Evolutionary conservation across 371 early-diverging fungal genomes (phyloP).

Genomic region (Mortierella sp.): DNA sequence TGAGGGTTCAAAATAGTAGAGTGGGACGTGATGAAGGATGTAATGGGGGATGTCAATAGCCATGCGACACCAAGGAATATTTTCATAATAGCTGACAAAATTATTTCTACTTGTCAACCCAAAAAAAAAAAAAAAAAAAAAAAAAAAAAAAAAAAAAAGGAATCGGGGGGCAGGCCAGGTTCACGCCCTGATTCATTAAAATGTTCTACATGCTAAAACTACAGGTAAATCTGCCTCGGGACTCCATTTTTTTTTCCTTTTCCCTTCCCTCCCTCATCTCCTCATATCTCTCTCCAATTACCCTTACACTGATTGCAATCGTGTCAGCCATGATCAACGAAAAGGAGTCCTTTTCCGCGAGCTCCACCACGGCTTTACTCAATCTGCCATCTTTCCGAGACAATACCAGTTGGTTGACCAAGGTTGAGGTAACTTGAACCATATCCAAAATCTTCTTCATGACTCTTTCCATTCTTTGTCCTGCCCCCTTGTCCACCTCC

Average conservation of each 20-base stretch:
- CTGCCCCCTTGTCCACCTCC: not conserved
- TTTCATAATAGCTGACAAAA: too few species aligned
- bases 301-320: not conserved
- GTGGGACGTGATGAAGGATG: too few species aligned
- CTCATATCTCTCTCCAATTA: not conserved
- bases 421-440: not conserved
- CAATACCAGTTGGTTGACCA: not conserved
- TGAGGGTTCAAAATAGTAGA: too few species aligned
- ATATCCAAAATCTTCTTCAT: not conserved
- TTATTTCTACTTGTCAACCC: too few species aligned
- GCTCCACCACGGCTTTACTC: conserved; percentile 5
- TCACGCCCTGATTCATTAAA: not conserved
- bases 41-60: too few species aligned
- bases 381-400: conserved; percentile 21
- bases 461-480: not conserved
- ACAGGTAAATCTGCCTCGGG: not conserved
- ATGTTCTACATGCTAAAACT: not conserved
- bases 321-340: not conserved
- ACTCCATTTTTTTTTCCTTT: too few species aligned
- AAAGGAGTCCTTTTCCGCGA: not conserved
- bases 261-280: too few species aligned
- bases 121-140: too few species aligned
- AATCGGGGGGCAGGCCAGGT: too few species aligned
- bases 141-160: too few species aligned
- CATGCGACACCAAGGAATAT: too few species aligned